Conservation (phyloP, 106 monocot species). For the Phalaenopsis equestris region DNA sequence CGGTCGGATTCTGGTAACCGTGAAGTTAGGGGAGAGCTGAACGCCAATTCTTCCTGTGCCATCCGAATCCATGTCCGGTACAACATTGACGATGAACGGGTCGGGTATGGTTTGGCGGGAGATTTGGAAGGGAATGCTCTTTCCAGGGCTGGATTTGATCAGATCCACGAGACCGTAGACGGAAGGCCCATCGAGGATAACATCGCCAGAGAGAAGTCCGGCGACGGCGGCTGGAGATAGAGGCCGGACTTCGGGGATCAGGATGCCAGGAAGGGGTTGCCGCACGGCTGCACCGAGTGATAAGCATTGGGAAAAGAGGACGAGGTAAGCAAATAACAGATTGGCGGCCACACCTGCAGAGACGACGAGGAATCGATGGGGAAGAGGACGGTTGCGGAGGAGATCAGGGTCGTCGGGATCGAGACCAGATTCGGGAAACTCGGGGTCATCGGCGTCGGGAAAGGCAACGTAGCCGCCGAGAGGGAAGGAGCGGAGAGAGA, state of each 20-base stretch:
- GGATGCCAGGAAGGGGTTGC: constrained; percentile 50
- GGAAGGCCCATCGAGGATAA: constrained; percentile 46
- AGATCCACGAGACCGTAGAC: constrained; percentile 57
- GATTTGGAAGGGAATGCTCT: constrained; percentile 30
- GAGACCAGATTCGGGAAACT: constrained; percentile 46
- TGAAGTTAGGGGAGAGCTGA: constrained; percentile 77
- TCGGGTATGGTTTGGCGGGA: constrained; percentile 3
- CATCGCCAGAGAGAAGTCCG: constrained; percentile 64
- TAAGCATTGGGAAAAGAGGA: constrained; percentile 64
- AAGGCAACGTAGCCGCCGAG: constrained; percentile 91
- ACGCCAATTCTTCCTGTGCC: constrained; percentile 80
- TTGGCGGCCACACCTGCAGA: constrained; percentile 90
- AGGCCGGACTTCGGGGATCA: constrained; percentile 63
- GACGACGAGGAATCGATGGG: constrained; percentile 75
- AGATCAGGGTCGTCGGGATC: constrained; percentile 74
- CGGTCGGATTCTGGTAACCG: constrained; percentile 33
- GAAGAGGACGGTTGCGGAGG: constrained; percentile 68
- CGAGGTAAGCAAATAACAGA: constrained; percentile 59
- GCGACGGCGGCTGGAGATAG: constrained; percentile 48
- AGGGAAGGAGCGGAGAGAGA: constrained; percentile 83
- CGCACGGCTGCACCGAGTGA: constrained; percentile 65
- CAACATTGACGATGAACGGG: constrained; percentile 22
- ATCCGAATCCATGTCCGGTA: constrained; percentile 56
- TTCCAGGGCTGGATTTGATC: constrained; percentile 52
- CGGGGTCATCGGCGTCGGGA: constrained; percentile 71